phyloP scores from a whole-genome alignment of 768 basidiomycete species.

The Porpolomopsis calyptriformis region DNA sequence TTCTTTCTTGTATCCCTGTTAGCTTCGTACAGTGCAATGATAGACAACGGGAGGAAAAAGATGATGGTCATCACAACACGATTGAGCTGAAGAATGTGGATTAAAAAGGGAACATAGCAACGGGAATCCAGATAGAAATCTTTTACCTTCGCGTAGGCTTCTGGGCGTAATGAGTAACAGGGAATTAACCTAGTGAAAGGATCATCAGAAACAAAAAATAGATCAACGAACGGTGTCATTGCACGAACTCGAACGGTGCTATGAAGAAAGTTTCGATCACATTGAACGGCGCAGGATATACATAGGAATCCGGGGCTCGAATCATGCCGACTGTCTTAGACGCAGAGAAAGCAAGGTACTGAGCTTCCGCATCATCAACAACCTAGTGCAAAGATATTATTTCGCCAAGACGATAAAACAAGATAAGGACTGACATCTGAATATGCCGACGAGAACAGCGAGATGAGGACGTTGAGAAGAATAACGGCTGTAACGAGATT shows the following conservation, averaged over 20 bases:
- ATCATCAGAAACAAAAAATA: background rate
- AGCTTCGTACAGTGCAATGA: conserved; percentile 72
- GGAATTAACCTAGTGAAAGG: conserved; percentile 28
- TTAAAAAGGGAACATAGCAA: background rate
- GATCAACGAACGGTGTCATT: background rate
- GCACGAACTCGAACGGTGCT: conserved; percentile 75
- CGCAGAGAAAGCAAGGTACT: conserved; percentile 87
- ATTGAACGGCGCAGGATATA: conserved; percentile 92
- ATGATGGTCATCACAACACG: conserved; percentile 63
- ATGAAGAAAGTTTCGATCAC: conserved; percentile 71
- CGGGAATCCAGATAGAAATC: background rate
- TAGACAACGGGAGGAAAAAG: conserved; percentile 71
- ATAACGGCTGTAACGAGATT: conserved; percentile 75
- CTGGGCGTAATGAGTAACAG: conserved; percentile 33
- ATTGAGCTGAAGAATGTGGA: conserved; percentile 44
- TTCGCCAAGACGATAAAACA: background rate
- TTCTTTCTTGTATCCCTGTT: conserved; percentile 36
- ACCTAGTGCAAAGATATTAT: conserved; percentile 34
- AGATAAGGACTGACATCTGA: conserved; percentile 50
- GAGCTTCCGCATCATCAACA: conserved; percentile 74
- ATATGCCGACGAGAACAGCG: conserved; percentile 90
- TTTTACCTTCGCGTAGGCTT: conserved; percentile 50
- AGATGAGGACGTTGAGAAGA: conserved; percentile 87
- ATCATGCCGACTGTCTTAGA: conserved; percentile 79
- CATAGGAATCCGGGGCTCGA: conserved; percentile 72